Percentiles rank a stretch among this genome's conserved stretches.
Conservation (phyloP, 2,329 filamentous ascomycete genomes). For the Aspergillus candidus region DNA sequence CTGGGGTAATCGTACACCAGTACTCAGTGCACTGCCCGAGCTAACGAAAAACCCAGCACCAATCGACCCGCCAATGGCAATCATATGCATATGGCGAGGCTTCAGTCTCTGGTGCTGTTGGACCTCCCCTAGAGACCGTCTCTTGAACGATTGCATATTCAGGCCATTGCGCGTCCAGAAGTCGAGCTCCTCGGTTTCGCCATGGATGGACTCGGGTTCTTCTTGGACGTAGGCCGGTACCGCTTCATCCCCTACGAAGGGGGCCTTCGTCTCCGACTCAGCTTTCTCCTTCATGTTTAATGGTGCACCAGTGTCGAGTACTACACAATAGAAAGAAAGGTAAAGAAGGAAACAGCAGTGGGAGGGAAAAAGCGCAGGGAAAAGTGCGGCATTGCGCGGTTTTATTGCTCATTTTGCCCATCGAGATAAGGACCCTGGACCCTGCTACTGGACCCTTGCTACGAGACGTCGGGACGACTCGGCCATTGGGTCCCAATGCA, state of each 20-base stretch:
- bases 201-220: not conserved
- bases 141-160: conserved; percentile 18
- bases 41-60: conserved; percentile 16
- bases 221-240: conserved; percentile 3
- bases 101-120: conserved; percentile 22
- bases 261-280: conserved; percentile 2
- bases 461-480: no score
- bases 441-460: not conserved
- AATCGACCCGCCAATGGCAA: conserved; percentile 27
- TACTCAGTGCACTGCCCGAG: conserved; percentile 13
- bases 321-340: not conserved
- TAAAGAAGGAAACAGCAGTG: not conserved
- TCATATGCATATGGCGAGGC: conserved; percentile 35
- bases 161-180: conserved; percentile 22
- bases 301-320: not conserved
- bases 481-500: no score
- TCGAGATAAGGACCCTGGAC: not conserved
- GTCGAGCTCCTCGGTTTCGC: conserved; percentile 10
- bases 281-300: conserved; percentile 4
- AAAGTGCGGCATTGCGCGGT: not conserved
- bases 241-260: conserved; percentile 2
- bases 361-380: not conserved
- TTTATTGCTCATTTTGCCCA: conserved; percentile 2
- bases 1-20: conserved; percentile 5
- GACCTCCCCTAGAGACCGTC: conserved; percentile 5